Percentiles rank a stretch among this genome's conserved stretches.
These are phyloP conservation scores for Syzygium malaccense DNA, from an alignment of 441 rosid genomes.

Conservation along the genomic window DNA sequence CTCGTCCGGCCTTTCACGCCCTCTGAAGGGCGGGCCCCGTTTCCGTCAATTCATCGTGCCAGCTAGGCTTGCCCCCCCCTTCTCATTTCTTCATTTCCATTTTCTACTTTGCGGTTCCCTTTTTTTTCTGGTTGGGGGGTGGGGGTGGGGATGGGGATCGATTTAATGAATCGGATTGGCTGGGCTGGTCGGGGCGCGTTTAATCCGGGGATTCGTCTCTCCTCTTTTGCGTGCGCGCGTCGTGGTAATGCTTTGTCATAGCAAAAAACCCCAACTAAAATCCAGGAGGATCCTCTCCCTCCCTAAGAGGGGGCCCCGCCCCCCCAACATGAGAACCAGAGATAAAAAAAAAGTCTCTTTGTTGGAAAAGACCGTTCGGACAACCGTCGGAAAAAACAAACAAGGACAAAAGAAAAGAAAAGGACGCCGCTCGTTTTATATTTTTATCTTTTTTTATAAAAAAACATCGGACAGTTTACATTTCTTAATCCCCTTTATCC, in stretches of 20 bases:
- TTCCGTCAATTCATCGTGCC: neutral
- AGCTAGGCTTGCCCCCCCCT: neutral
- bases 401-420: rapidly evolving
- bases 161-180: neutral
- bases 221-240: neutral
- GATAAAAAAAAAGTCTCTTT: neutral
- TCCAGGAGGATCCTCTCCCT: neutral
- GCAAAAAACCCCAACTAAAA: neutral
- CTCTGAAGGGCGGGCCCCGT: neutral
- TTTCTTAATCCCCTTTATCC: neutral
- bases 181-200: neutral
- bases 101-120: rapidly evolving
- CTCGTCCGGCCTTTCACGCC: neutral
- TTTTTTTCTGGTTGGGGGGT: too few species aligned
- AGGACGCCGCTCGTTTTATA: too few species aligned
- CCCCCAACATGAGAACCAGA: neutral
- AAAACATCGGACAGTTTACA: neutral
- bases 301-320: neutral
- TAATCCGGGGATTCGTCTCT: neutral
- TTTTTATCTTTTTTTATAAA: neutral
- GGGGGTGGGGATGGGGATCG: too few species aligned
- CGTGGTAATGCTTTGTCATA: neutral
- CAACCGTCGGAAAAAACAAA: neutral
- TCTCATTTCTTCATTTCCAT: neutral
- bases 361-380: neutral